phyloP scores from a whole-genome alignment of 306 rosid species.

The Vicia villosa region DNA sequence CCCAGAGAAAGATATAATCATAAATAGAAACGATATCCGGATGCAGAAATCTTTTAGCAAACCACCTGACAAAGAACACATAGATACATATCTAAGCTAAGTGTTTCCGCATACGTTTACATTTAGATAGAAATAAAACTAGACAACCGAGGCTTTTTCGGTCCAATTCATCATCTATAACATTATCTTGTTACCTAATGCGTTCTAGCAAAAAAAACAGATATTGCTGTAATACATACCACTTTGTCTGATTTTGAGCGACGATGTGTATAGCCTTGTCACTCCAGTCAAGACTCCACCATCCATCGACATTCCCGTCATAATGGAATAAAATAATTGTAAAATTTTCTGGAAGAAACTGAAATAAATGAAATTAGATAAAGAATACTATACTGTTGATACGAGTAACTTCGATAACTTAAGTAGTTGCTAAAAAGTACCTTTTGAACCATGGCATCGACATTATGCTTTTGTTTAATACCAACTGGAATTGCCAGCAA shows the following conservation, averaged over 20 bases:
- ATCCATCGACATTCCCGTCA: conserved; percentile 84
- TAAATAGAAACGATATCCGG: conserved; percentile 90
- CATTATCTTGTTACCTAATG: conserved; percentile 13
- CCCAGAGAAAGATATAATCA: conserved; percentile 98
- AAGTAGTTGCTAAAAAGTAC: conserved; percentile 46
- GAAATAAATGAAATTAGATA: conserved; percentile 66
- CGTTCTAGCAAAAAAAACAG: too few species aligned
- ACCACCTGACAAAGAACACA: conserved; percentile 75
- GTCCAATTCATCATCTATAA: background rate
- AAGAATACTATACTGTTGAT: conserved; percentile 24
- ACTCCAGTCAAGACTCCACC: conserved; percentile 92
- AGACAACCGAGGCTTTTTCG: background rate
- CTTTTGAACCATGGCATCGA: conserved; percentile 75
- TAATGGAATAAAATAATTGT: conserved; percentile 91
- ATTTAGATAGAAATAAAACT: too few species aligned
- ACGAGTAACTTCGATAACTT: conserved; percentile 26
- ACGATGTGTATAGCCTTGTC: conserved; percentile 77
- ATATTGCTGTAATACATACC: too few species aligned
- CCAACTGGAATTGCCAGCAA: conserved; percentile 93
- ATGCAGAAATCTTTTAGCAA: conserved; percentile 94
- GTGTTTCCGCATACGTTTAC: background rate
- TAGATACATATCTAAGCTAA: background rate
- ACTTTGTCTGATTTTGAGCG: conserved; percentile 92
- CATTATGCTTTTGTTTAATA: conserved; percentile 76
- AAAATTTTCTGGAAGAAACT: conserved; percentile 95